Conservation (phyloP, 257 asterid genomes). For the Solanum appendiculatum region DNA sequence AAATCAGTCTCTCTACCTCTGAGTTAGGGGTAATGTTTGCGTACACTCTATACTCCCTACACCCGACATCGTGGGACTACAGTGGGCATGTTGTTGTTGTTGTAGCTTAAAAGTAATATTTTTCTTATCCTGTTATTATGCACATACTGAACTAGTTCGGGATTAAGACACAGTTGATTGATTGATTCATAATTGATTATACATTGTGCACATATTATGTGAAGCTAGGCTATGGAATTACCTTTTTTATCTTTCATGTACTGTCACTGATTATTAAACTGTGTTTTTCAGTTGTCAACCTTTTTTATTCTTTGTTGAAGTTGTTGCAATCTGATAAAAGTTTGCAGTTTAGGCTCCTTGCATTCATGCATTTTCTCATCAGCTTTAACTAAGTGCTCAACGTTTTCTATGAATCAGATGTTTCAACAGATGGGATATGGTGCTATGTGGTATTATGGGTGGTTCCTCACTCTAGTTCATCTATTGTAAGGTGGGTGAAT, state of each 20-base stretch:
- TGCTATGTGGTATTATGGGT: constrained; percentile 71
- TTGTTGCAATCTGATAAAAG: not conserved
- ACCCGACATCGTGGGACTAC: no score
- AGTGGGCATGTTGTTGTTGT: not conserved
- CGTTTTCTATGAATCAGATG: constrained; percentile 28
- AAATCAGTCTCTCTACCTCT: no score
- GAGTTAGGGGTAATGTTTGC: no score
- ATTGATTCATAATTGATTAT: not conserved
- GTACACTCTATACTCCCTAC: not conserved
- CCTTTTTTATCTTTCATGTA: not conserved
- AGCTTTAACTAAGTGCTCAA: not conserved
- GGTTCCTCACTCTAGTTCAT: constrained; percentile 37
- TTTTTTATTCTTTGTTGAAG: not conserved
- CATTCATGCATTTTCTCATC: not conserved
- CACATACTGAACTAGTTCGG: not conserved
- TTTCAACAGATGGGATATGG: constrained; percentile 91
- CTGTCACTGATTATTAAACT: not conserved
- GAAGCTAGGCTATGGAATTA: not conserved
- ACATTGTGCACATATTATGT: not conserved
- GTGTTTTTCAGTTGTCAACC: not conserved
- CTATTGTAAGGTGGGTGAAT: constrained; percentile 47
- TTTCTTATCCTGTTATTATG: not conserved
- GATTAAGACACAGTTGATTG: not conserved
- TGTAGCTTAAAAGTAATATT: not conserved
- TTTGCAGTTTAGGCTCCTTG: not conserved